Base-by-base conservation (phyloP, 345 rosid genomes). In the Arabidopsis suecica region DNA sequence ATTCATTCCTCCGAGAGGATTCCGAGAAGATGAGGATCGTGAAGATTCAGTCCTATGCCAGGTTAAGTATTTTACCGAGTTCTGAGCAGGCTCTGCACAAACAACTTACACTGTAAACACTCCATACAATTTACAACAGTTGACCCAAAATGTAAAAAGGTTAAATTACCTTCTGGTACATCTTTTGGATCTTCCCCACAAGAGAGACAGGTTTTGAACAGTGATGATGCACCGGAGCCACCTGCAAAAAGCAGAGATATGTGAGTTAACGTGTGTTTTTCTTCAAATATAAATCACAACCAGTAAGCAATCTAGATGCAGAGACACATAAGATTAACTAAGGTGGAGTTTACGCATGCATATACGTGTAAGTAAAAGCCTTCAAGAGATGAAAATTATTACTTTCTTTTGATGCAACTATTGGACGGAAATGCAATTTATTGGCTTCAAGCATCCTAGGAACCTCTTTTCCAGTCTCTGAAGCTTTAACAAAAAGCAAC, bases 381-480 rank as follows among this genome's bases (percentile, higher is more conserved):
- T 42, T 33, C 67, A 64, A 61, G 76, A 70, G 77, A 80, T 56
- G 65, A 77, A 40, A 69, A 66, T 72, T 20, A 44, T 69, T 85
- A 90, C 93, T 81, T 72, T 87, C 87, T 84, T 86, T 87, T 62
- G 77, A 84, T 1, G 82, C 66, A 50, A 78, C 77, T 76, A 90
- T 81, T 28, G 96, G 96, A 63, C 92, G 96, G 72, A 89, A 89
- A 84, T 88, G 93, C 81, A 95, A 65, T 60, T 90, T 95, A 80
- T 92, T 89, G 74, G 94, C 99, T 86, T 92, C 98, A 56, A 95
- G 97, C 99, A 95, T 92, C 83, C 94, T 87, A 41, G 97, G 99
- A 80, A 92, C 94, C 79, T 95, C 98, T 84, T 84, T 88, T 12
- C 99, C 99, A 56, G 93, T 85, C 59, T 89, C 96, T 1, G 98